These are phyloP conservation scores for Dichotomocladium elegans DNA, from an alignment of 371 early-diverging fungal species.

Conservation along the genomic window DNA sequence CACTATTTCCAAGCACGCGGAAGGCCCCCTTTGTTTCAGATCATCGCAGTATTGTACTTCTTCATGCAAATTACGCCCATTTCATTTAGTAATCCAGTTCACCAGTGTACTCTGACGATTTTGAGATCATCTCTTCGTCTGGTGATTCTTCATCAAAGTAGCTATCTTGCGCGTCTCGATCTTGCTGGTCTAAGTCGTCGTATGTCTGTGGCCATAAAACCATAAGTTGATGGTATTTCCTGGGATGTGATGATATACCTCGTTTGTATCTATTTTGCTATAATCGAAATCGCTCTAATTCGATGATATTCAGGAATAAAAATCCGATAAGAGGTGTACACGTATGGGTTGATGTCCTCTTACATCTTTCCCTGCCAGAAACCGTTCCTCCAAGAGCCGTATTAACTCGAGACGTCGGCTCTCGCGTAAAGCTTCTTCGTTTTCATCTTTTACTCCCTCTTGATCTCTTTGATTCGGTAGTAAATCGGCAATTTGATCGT, in stretches of 20 bases:
- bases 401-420: constrained; percentile 35
- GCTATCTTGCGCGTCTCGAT: constrained; percentile 40
- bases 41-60: too few species aligned
- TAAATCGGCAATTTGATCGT: neutral
- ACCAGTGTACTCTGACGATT: constrained; percentile 15
- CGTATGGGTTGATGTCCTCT: constrained; percentile 1
- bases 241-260: constrained; percentile 10
- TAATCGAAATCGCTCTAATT: constrained; percentile 37
- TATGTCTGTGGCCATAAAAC: constrained; percentile 10
- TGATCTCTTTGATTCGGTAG: neutral
- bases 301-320: neutral
- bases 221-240: neutral
- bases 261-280: constrained; percentile 35
- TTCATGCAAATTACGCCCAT: too few species aligned
- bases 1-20: too few species aligned
- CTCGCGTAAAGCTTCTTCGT: constrained; percentile 16
- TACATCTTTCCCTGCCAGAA: constrained; percentile 47
- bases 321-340: neutral
- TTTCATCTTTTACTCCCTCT: constrained; percentile 1
- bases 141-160: constrained; percentile 44
- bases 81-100: constrained; percentile 16
- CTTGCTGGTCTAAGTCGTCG: constrained; percentile 35
- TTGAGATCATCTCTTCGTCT: neutral
- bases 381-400: constrained; percentile 43
- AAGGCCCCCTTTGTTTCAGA: too few species aligned